Evolutionary conservation across 192 early-diverging fungal species (phyloP).

Genomic region (Allomyces macrogynus): DNA sequence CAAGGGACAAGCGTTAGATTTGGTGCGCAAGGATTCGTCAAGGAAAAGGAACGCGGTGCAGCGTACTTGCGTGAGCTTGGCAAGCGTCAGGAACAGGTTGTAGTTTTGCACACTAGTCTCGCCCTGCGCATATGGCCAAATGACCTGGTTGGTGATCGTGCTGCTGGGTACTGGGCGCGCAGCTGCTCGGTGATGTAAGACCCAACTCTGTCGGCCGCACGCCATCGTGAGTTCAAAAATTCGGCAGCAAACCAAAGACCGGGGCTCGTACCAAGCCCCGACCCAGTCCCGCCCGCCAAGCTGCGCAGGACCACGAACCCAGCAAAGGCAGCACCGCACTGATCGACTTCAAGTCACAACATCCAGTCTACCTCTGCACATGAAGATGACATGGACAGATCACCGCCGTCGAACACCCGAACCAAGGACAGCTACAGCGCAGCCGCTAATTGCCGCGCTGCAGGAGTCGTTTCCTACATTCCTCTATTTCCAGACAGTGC

Average conservation of each 20-base stretch:
- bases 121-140: conserved; percentile 6
- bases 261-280: conserved; percentile 2
- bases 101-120: conserved; percentile 9
- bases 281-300: conserved; percentile 8
- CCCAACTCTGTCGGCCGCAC: neutral
- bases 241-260: neutral
- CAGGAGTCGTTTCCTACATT: no score
- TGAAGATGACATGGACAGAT: no score
- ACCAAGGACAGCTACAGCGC: no score
- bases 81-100: conserved; percentile 6
- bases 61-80: conserved; percentile 3
- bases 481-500: no score
- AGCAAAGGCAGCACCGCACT: neutral
- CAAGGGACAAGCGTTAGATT: neutral
- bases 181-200: conserved; percentile 6
- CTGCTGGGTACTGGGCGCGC: conserved; percentile 2
- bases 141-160: conserved; percentile 4
- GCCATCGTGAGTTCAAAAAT: neutral
- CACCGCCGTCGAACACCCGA: no score
- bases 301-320: conserved; percentile 6
- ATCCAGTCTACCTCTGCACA: no score
- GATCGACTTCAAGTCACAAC: no score
- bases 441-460: no score
- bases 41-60: no score
- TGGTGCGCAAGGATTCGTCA: no score